These are phyloP conservation scores for Hortiboletus flavorubellus DNA, from an alignment of 768 basidiomycete species.

Conservation along the genomic window DNA sequence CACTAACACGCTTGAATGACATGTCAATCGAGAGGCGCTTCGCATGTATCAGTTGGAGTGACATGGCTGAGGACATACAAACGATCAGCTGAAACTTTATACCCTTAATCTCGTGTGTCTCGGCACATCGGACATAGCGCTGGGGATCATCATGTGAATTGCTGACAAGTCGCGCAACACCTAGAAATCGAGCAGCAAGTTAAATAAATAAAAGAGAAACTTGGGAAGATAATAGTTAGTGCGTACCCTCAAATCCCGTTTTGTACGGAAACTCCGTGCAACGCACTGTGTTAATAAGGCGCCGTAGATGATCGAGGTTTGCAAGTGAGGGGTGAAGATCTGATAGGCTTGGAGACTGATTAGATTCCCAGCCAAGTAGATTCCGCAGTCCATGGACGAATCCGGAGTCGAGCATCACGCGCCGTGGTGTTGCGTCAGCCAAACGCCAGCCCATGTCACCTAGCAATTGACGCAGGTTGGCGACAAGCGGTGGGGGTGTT, in stretches of 20 bases:
- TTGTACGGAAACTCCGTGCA: not conserved
- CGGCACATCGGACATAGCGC: not conserved
- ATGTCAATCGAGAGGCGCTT: not conserved
- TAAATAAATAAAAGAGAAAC: not conserved
- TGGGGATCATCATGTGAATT: not conserved
- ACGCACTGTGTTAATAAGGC: not conserved
- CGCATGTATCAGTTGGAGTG: not conserved
- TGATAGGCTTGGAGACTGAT: not conserved
- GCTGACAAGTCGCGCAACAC: not conserved
- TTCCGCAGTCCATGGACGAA: not conserved
- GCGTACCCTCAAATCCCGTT: not conserved
- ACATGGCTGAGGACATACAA: not conserved
- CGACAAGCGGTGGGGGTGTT: not conserved
- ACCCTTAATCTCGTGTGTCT: not conserved
- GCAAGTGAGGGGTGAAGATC: constrained; percentile 5
- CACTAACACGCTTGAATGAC: not conserved
- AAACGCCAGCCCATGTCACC: not conserved
- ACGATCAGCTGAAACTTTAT: not conserved
- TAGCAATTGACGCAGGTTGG: not conserved
- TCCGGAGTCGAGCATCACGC: constrained; percentile 1
- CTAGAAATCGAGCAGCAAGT: not conserved
- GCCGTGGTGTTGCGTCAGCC: not conserved
- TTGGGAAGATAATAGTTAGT: not conserved
- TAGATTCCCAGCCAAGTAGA: not conserved
- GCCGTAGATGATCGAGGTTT: not conserved